Evolutionary conservation across 176 grass and related monocot genomes (phyloP).

Genomic region (Saccharum spontaneum): DNA sequence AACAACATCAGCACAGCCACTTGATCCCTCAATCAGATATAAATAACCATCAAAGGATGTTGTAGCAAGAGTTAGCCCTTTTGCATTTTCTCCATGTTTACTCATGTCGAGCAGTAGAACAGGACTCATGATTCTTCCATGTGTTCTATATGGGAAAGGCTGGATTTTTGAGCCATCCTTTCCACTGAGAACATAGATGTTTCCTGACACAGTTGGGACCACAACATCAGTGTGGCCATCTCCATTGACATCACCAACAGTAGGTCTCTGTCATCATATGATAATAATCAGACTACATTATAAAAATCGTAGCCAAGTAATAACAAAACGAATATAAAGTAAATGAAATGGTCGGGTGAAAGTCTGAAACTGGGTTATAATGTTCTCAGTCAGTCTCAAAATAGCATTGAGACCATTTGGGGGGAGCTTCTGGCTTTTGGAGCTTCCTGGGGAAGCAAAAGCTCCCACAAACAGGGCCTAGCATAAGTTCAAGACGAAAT

Average conservation of each 20-base stretch:
- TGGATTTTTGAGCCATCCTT: conserved; percentile 72
- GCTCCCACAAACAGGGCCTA: not conserved
- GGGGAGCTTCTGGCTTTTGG: not conserved
- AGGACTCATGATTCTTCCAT: conserved; percentile 91
- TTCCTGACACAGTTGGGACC: conserved; percentile 79
- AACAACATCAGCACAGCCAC: conserved; percentile 86
- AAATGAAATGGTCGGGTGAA: too few species aligned
- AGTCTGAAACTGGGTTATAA: conserved; percentile 17
- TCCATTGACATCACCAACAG: conserved; percentile 91
- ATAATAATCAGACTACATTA: conserved; percentile 35
- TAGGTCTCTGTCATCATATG: conserved; percentile 75
- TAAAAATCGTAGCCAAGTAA: conserved; percentile 3
- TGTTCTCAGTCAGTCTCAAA: conserved; percentile 2
- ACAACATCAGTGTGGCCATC: conserved; percentile 84
- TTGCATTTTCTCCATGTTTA: conserved; percentile 53
- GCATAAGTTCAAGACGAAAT: conserved; percentile 6
- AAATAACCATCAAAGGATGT: conserved; percentile 94
- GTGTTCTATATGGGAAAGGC: conserved; percentile 82
- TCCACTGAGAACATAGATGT: conserved; percentile 95
- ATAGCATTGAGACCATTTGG: not conserved
- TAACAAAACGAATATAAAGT: not conserved
- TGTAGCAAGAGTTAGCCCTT: conserved; percentile 78
- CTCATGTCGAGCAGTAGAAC: conserved; percentile 80
- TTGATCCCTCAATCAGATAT: conserved; percentile 92
- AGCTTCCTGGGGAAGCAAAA: not conserved